phyloP scores from a whole-genome alignment of 2,329 filamentous ascomycete species.

The Sclerotinia minor region DNA sequence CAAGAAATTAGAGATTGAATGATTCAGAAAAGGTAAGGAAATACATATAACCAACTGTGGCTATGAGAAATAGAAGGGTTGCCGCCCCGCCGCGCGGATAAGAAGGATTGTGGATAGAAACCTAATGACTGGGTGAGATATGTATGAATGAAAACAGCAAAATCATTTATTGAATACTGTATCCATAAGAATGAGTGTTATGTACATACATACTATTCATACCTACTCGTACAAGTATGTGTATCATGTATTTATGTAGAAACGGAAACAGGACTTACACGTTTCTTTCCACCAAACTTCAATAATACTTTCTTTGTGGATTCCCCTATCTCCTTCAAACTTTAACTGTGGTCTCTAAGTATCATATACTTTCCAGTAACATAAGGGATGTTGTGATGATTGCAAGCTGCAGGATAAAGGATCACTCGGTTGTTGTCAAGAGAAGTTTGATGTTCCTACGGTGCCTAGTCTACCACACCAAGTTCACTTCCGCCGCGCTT shows the following conservation, averaged over 20 bases:
- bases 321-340: neutral
- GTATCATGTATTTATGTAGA: too few relatives aligned
- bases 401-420: neutral
- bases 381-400: neutral
- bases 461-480: neutral
- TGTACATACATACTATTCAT: neutral
- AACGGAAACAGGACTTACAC: neutral
- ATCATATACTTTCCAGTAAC: neutral
- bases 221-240: neutral
- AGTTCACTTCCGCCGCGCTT: neutral
- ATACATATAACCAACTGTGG: neutral
- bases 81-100: conserved; percentile 3
- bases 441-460: conserved; percentile 2
- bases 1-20: neutral
- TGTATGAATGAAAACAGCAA: neutral
- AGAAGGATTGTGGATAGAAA: neutral
- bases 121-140: neutral
- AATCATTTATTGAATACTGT: neutral
- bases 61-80: neutral
- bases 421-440: conserved; percentile 9
- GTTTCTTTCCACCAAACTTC: neutral
- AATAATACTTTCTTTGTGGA: neutral
- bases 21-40: neutral
- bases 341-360: too few relatives aligned
- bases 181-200: neutral